A percentile compares a stretch with the other conserved stretches of the same genome.
Evolutionary conservation across 2,329 filamentous ascomycete species (phyloP).

Genomic region (Fusarium sp.): DNA sequence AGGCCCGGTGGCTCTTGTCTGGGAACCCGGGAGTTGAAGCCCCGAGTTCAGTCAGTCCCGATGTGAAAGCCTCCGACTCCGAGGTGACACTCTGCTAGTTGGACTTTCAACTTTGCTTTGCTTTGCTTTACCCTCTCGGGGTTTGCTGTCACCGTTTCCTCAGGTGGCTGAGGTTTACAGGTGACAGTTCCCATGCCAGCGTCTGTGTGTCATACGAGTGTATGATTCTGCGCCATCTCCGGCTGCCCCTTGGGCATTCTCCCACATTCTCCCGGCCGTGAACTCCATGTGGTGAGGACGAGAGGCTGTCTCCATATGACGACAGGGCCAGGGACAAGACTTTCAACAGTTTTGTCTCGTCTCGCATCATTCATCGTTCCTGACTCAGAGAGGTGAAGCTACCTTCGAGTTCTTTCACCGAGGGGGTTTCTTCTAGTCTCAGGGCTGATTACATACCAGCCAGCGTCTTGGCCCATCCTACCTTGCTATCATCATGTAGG

Average conservation of each 20-base stretch:
- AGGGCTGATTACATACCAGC: constrained; percentile 12
- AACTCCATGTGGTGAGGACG: background rate
- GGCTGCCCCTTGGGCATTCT: background rate
- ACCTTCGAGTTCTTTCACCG: background rate
- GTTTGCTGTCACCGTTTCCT: background rate
- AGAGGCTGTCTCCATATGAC: background rate
- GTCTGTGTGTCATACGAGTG: background rate
- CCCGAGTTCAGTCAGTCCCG: background rate
- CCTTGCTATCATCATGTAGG: background rate
- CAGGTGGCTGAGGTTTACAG: background rate
- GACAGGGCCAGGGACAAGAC: background rate
- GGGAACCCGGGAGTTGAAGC: background rate
- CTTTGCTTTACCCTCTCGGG: background rate
- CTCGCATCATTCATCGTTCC: background rate
- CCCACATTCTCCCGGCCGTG: background rate
- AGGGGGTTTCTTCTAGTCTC: background rate
- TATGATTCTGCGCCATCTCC: background rate
- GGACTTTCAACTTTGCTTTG: background rate
- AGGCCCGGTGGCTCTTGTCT: constrained; percentile 1
- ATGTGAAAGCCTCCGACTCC: background rate
- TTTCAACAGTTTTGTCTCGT: constrained; percentile 9
- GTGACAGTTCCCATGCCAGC: background rate
- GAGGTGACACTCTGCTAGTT: background rate
- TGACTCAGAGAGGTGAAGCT: background rate
- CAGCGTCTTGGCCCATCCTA: background rate